Evolutionary conservation across 2,329 filamentous ascomycete species (phyloP).

Genomic region (Venturia asperata): DNA sequence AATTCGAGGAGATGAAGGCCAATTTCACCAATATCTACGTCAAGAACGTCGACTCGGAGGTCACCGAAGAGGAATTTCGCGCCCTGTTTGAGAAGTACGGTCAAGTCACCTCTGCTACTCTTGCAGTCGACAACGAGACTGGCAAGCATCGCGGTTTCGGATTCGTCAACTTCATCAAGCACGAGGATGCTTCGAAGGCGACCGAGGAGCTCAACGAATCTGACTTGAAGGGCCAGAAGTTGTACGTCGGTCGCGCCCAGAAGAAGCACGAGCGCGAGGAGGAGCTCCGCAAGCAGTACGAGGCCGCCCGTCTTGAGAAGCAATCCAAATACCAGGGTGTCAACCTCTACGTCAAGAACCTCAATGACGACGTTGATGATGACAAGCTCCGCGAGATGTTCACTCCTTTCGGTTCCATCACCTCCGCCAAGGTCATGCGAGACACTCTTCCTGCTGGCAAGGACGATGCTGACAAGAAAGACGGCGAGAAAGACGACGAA

Average conservation of each 20-base stretch:
- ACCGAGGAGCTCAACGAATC: constrained; percentile 88
- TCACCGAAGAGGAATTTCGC: constrained; percentile 89
- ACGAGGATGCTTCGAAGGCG: constrained; percentile 77
- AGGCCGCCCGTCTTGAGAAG: constrained; percentile 95
- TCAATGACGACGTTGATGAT: constrained; percentile 93
- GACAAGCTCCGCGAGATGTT: constrained; percentile 96
- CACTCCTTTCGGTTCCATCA: constrained; percentile 84
- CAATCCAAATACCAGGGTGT: constrained; percentile 99
- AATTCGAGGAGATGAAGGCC: constrained; percentile 99
- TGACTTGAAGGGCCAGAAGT: constrained; percentile 88
- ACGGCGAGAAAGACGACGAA: constrained; percentile 41
- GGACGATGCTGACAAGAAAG: constrained; percentile 39
- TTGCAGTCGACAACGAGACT: constrained; percentile 74
- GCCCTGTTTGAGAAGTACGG: constrained; percentile 86
- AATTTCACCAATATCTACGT: constrained; percentile 99
- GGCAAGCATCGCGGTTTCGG: constrained; percentile 94
- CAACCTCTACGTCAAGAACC: constrained; percentile 99
- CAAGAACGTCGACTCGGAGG: constrained; percentile 88
- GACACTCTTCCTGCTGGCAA: constrained; percentile 56
- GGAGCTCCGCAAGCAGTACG: constrained; percentile 97
- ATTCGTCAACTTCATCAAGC: constrained; percentile 91
- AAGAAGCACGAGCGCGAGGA: constrained; percentile 99
- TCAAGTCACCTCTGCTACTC: constrained; percentile 89
- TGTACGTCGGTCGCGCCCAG: constrained; percentile 96
- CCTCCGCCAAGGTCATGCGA: constrained; percentile 98